These are phyloP conservation scores for Psilocybe cyanescens DNA, from an alignment of 768 basidiomycete species.

Conservation along the genomic window DNA sequence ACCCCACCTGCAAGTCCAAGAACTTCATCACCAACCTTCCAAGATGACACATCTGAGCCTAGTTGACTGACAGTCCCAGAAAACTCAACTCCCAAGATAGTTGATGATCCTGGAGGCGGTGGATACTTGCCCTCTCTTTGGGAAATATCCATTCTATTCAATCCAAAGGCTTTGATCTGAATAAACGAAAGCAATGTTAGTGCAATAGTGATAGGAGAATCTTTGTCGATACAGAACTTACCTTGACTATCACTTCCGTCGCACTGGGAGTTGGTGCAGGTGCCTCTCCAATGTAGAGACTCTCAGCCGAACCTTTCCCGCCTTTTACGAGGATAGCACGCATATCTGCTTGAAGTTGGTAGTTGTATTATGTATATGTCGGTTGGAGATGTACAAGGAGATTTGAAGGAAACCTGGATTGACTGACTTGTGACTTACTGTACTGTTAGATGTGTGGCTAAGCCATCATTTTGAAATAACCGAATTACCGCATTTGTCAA, in stretches of 20 bases:
- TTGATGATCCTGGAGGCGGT: slow-evolving; percentile 72
- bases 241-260: slow-evolving; percentile 83
- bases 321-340: slow-evolving; percentile 80
- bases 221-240: slow-evolving; percentile 20
- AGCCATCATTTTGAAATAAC: neutral
- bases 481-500: slow-evolving; percentile 2
- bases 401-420: neutral
- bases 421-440: too few species aligned
- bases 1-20: slow-evolving; percentile 83
- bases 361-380: neutral
- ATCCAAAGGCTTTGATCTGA: slow-evolving; percentile 82
- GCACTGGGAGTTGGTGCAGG: slow-evolving; percentile 60
- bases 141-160: slow-evolving; percentile 84
- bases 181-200: neutral
- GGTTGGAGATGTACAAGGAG: neutral
- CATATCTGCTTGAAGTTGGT: slow-evolving; percentile 48
- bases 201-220: neutral
- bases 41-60: slow-evolving; percentile 53
- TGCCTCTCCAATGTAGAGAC: slow-evolving; percentile 76
- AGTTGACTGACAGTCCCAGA: slow-evolving; percentile 65
- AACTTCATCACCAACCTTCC: slow-evolving; percentile 72
- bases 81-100: slow-evolving; percentile 88
- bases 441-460: too few species aligned
- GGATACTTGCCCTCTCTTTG: slow-evolving; percentile 81
- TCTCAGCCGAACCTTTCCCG: slow-evolving; percentile 74